Base-by-base conservation (phyloP, 2,329 filamentous ascomycete genomes). In the Botrytis tulipae region DNA sequence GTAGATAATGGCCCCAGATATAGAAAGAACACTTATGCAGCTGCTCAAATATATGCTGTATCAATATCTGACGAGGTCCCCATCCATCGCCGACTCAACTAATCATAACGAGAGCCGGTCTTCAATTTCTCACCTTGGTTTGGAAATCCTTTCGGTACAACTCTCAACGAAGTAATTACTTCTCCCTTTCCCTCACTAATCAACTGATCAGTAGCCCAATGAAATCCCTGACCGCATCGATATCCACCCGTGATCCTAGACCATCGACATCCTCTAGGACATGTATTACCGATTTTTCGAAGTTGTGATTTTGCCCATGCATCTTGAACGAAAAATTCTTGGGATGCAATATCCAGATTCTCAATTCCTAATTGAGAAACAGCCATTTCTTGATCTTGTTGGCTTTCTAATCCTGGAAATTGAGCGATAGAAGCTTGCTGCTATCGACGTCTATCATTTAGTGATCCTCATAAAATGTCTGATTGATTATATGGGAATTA, bases 291-390 rank as follows among this genome's bases (percentile, higher is more conserved):
- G 29, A 67, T 67, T 7, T 54, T 67, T 37, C 46, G 46, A 29
- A 54, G 65, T 54, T 67, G 65, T 3, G 32, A 29, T 40, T 67
- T 67, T 20, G 65, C 65, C 65, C 46, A 67, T 29, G 51, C 14
- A 12, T 67, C 65, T 51, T 54, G 65, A n/a, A 20, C 8, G 2
- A 20, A n/a, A 16, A 37, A 51, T 16, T 35, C 63, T n/a, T 4
- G 12, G 6, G 44, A 37, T 8, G 1, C 18, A 16, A 20, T 37
- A 1, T 37, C 22, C 44, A 51, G 9, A 10, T 18, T 37, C 14
- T 37, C 63, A 4, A 67, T 51, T 8, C 32, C 32, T n/a, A 37
- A 51, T n/a, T 67, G 63, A 48, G 20, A 37, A 14, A n/a, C 2
- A 20, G 44, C 63, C 63, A 67, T 67, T 37, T 51, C 32, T 51